Base-by-base conservation (phyloP, 345 rosid species). In the Xanthoceras sorbifolium region DNA sequence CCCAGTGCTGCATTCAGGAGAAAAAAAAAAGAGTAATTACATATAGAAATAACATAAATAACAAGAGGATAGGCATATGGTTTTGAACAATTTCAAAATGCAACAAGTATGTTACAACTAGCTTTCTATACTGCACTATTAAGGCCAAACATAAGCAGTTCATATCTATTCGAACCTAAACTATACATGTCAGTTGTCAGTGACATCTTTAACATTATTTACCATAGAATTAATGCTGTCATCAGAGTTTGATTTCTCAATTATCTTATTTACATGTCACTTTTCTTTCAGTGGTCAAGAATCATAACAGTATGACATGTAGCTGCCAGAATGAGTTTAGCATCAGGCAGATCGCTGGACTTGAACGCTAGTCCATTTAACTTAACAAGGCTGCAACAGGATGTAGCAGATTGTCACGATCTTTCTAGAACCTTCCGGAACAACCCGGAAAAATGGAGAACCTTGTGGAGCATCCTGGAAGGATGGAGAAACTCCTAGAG, bases 1-100 rank as follows among this genome's bases (percentile, higher is more conserved):
- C n/a, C 98, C 97, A 12, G 96, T 90, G 87, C 98, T 94, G 95
- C 92, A 85, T 70, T 26, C 23, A 31, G 64, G 20, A 54, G 69
- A 72, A 77, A 42, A 84, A 70, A 7, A 42, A 84, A 70, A 7
- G 28, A 10, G 26, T 42, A 62, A 38, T 38, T 20, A 4, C 3
- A 9, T 1, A 62, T 18, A 42, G 9, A 60, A 9, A 18, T 20
- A 57, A 55, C 0, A 57, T 3, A 36, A 23, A 3, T 15, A 86
- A 54, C 23, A 69, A 71, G 8, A 32, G 63, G 22, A 52, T 67
- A 32, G 20, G 48, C 63, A 71, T 54, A 32, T 32, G 23, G 28
- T 71, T 71, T 72, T 15, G 38, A 52, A 50, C n/a, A 50, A 17
- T 50, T 50, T 50, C 55, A 50, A 5, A 15, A 11, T 50, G n/a